Evolutionary conservation across 2,329 filamentous ascomycete species (phyloP).

Genomic region (Aspergillus sp.): DNA sequence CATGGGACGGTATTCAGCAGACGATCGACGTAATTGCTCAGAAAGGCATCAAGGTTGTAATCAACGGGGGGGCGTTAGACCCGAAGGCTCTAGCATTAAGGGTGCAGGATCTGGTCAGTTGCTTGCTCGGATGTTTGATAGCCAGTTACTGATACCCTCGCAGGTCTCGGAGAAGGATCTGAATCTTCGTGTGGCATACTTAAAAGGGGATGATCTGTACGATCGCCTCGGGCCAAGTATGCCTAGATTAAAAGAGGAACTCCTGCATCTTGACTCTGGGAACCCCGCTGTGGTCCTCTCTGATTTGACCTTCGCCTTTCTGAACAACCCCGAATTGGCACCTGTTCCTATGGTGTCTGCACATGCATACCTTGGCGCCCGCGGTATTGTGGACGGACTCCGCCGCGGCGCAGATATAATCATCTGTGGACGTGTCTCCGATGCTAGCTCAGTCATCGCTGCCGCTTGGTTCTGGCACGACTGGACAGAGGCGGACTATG

Average conservation of each 20-base stretch:
- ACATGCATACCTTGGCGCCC: slow-evolving; percentile 52
- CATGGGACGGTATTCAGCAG: slow-evolving; percentile 50
- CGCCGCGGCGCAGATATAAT: slow-evolving; percentile 48
- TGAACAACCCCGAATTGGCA: slow-evolving; percentile 36
- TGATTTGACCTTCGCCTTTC: slow-evolving; percentile 38
- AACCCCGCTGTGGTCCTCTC: slow-evolving; percentile 38
- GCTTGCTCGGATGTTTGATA: too few relatives aligned
- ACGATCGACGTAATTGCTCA: slow-evolving; percentile 48
- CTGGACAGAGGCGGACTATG: slow-evolving; percentile 51
- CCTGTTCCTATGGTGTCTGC: slow-evolving; percentile 47
- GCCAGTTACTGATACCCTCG: background rate
- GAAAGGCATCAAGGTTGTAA: slow-evolving; percentile 54
- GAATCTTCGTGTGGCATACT: slow-evolving; percentile 46
- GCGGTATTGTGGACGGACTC: slow-evolving; percentile 48
- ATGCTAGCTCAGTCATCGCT: slow-evolving; percentile 56
- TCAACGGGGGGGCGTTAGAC: slow-evolving; percentile 59
- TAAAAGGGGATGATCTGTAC: slow-evolving; percentile 49
- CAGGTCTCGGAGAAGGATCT: slow-evolving; percentile 36
- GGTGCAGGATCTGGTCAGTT: slow-evolving; percentile 39
- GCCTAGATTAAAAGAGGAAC: slow-evolving; percentile 31
- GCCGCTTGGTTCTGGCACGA: slow-evolving; percentile 58
- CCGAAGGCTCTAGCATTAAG: slow-evolving; percentile 53
- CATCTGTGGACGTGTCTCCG: slow-evolving; percentile 51
- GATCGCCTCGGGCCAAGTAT: slow-evolving; percentile 32
- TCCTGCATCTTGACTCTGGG: slow-evolving; percentile 43